Conservation (phyloP, 306 rosid genomes). For the Abrus pulchellus region DNA sequence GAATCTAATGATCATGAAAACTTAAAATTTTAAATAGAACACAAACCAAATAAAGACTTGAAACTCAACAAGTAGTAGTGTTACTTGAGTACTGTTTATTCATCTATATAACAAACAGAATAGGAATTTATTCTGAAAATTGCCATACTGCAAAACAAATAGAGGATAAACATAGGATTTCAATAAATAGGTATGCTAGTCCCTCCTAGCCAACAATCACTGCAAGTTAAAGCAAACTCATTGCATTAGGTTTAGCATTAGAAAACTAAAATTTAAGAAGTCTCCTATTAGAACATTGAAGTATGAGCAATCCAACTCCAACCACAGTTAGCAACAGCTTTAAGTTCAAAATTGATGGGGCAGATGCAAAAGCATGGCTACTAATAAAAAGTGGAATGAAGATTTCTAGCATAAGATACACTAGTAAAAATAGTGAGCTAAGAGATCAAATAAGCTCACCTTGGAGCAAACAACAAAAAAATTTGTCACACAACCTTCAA, state of each 20-base stretch:
- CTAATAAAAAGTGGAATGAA: slow-evolving; percentile 4
- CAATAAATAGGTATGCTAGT: neutral
- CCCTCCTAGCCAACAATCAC: neutral
- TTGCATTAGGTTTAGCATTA: slow-evolving; percentile 24
- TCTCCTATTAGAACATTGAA: slow-evolving; percentile 11
- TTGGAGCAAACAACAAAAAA: slow-evolving; percentile 79
- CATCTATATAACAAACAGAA: neutral
- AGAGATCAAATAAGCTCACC: slow-evolving; percentile 55
- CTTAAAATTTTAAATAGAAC: slow-evolving; percentile 17
- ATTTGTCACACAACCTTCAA: slow-evolving; percentile 88
- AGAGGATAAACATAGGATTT: slow-evolving; percentile 18
- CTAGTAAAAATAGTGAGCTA: neutral
- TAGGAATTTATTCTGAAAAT: slow-evolving; percentile 34
- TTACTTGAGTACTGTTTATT: neutral
- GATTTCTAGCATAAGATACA: slow-evolving; percentile 27
- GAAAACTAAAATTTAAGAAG: slow-evolving; percentile 38
- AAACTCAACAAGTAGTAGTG: neutral
- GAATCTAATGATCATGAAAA: slow-evolving; percentile 23
- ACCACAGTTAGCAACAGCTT: slow-evolving; percentile 3
- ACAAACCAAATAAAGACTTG: slow-evolving; percentile 27
- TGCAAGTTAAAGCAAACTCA: slow-evolving; percentile 11
- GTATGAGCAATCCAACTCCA: slow-evolving; percentile 11
- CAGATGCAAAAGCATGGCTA: slow-evolving; percentile 3
- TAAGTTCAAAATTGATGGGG: slow-evolving; percentile 36
- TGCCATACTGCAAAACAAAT: slow-evolving; percentile 4